A percentile compares a stretch with the other conserved stretches of the same genome.
Conservation (phyloP, 2,329 filamentous ascomycete species). For the Botrytis fragariae region DNA sequence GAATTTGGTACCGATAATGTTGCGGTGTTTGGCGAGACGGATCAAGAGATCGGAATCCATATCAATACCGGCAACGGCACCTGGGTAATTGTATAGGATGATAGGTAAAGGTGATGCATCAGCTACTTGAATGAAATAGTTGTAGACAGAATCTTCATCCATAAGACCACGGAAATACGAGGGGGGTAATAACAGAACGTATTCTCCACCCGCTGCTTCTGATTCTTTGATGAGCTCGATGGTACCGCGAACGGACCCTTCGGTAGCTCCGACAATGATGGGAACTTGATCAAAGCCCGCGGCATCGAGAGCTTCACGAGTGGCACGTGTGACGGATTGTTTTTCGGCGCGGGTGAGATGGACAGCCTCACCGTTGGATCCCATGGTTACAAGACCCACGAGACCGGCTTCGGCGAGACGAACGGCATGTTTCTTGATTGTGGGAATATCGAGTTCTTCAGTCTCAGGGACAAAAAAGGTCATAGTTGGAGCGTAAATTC, state of each 20-base stretch:
- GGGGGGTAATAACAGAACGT: conserved; percentile 74
- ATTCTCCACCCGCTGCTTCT: conserved; percentile 70
- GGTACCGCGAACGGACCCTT: conserved; percentile 79
- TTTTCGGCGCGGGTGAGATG: conserved; percentile 81
- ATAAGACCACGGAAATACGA: conserved; percentile 78
- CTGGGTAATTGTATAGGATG: conserved; percentile 88
- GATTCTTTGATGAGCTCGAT: conserved; percentile 69
- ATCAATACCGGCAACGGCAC: conserved; percentile 81
- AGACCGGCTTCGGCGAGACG: conserved; percentile 75
- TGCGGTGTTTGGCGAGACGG: conserved; percentile 72
- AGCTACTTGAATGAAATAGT: conserved; percentile 66
- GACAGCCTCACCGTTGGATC: conserved; percentile 86
- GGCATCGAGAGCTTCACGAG: conserved; percentile 76
- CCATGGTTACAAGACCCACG: conserved; percentile 80
- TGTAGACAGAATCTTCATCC: conserved; percentile 68
- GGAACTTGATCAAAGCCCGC: conserved; percentile 74
- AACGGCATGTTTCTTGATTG: conserved; percentile 76
- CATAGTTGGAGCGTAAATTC: conserved; percentile 86
- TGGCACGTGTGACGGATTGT: conserved; percentile 69
- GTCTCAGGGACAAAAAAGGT: conserved; percentile 84
- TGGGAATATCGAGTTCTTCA: conserved; percentile 78
- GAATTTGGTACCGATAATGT: conserved; percentile 87
- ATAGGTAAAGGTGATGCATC: conserved; percentile 74
- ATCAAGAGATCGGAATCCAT: conserved; percentile 88
- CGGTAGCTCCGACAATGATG: conserved; percentile 78